Percentiles rank a stretch among this genome's conserved stretches.
These are phyloP conservation scores for Neonectria faginata DNA, from an alignment of 2,329 filamentous ascomycete genomes.

Conservation along the genomic window DNA sequence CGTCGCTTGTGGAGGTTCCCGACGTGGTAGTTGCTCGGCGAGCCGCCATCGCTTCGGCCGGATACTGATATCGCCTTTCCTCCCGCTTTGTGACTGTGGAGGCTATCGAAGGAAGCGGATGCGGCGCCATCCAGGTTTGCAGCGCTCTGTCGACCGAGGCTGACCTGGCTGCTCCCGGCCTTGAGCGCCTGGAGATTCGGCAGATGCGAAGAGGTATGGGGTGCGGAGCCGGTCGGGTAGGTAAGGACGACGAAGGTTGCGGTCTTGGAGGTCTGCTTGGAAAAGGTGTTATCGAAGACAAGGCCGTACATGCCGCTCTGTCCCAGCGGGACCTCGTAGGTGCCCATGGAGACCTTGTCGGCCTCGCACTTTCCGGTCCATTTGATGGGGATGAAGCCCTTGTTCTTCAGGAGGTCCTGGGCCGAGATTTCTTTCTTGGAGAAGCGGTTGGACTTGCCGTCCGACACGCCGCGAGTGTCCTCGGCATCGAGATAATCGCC, in stretches of 20 bases:
- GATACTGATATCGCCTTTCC: conserved; percentile 63
- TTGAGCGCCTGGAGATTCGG: conserved; percentile 65
- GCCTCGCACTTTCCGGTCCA: conserved; percentile 98
- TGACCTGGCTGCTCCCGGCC: conserved; percentile 60
- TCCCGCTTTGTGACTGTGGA: conserved; percentile 63
- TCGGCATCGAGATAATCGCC: conserved; percentile 61
- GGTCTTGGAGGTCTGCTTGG: conserved; percentile 93
- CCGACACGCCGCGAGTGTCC: conserved; percentile 55
- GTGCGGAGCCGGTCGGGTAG: conserved; percentile 85
- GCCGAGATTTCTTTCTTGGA: conserved; percentile 71
- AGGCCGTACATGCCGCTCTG: conserved; percentile 95
- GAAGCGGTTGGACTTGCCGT: conserved; percentile 61
- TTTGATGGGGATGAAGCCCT: conserved; percentile 77
- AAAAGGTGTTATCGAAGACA: conserved; percentile 99
- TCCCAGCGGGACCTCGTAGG: conserved; percentile 78
- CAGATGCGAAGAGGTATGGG: conserved; percentile 78
- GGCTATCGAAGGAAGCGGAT: conserved; percentile 70
- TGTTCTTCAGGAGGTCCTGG: conserved; percentile 71
- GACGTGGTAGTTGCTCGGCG: conserved; percentile 74
- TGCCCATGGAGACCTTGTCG: conserved; percentile 93
- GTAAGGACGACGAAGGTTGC: conserved; percentile 95
- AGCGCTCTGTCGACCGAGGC: conserved; percentile 62
- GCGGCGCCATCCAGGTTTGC: conserved; percentile 58
- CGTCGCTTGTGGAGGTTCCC: conserved; percentile 90
- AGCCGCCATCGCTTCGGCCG: conserved; percentile 62